A percentile compares a stretch with the other conserved stretches of the same genome.
These are phyloP conservation scores for Farysia itapuensis DNA, from an alignment of 1,284 basidiomycete genomes.

Conservation along the genomic window DNA sequence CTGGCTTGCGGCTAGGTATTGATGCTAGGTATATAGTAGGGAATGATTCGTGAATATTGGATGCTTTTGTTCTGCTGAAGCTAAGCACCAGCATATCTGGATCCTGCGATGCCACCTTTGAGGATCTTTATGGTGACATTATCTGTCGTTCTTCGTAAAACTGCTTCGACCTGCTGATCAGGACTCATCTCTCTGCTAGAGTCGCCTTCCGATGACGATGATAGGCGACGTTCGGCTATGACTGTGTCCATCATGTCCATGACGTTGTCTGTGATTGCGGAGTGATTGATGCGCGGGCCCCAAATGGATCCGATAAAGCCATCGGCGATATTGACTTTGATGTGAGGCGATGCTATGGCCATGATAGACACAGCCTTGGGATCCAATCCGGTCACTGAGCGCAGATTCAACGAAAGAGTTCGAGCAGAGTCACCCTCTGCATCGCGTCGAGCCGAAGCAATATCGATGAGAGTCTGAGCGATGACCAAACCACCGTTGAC, in stretches of 20 bases:
- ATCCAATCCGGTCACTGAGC: slow-evolving; percentile 9
- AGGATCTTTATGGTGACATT: slow-evolving; percentile 11
- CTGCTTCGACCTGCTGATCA: too few species aligned
- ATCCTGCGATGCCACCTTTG: slow-evolving; percentile 14
- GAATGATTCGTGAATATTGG: too few species aligned
- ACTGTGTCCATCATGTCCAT: too few species aligned
- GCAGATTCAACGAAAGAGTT: slow-evolving; percentile 3
- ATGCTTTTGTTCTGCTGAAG: too few species aligned
- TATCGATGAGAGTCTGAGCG: slow-evolving; percentile 6
- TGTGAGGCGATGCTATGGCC: slow-evolving; percentile 4
- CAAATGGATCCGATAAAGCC: slow-evolving; percentile 26
- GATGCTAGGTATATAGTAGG: too few species aligned
- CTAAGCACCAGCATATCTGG: too few species aligned
- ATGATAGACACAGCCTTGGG: slow-evolving; percentile 6
- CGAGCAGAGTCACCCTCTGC: not conserved
- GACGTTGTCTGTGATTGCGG: too few species aligned
- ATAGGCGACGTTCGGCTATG: too few species aligned
- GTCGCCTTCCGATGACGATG: too few species aligned
- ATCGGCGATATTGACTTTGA: slow-evolving; percentile 24
- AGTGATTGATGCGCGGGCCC: slow-evolving; percentile 18
- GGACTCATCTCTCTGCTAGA: slow-evolving; percentile 5
- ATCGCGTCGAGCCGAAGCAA: not conserved
- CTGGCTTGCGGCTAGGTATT: too few species aligned
- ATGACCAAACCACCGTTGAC: slow-evolving; percentile 5
- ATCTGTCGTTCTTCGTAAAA: too few species aligned